A percentile compares a stretch with the other conserved stretches of the same genome.
Evolutionary conservation across 2,329 filamentous ascomycete genomes (phyloP).

Genomic region (Monosporascus ibericus): DNA sequence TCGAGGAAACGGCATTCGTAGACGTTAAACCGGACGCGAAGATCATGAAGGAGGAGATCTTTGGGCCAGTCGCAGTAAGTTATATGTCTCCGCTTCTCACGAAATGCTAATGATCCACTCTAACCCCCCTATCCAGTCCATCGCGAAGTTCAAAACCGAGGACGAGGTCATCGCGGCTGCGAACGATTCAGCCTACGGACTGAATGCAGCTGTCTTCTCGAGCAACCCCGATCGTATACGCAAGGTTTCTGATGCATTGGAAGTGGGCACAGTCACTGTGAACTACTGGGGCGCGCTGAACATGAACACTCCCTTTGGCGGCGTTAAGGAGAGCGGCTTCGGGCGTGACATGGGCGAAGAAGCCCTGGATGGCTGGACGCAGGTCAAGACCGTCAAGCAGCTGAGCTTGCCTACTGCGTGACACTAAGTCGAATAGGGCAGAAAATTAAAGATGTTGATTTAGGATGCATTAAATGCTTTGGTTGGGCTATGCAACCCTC

Average conservation of each 20-base stretch:
- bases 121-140: constrained; percentile 2
- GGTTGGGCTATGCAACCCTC: no score
- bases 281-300: constrained; percentile 4
- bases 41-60: constrained; percentile 87
- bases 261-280: constrained; percentile 27
- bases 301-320: constrained; percentile 12
- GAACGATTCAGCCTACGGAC: constrained; percentile 58
- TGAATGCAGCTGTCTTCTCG: constrained; percentile 60
- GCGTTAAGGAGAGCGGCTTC: constrained; percentile 25
- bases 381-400: constrained; percentile 2
- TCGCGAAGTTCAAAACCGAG: constrained; percentile 61
- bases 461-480: no score
- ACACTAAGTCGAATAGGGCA: no score
- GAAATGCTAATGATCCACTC: not conserved
- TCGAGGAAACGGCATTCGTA: constrained; percentile 82
- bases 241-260: constrained; percentile 49
- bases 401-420: no score
- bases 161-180: constrained; percentile 56
- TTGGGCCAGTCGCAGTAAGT: constrained; percentile 63
- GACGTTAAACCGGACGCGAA: constrained; percentile 76
- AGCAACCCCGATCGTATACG: constrained; percentile 58
- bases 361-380: constrained; percentile 3
- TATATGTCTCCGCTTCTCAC: not conserved
- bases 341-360: constrained; percentile 17
- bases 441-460: no score